phyloP scores from a whole-genome alignment of 116 monocot species.

The Posidonia oceanica region DNA sequence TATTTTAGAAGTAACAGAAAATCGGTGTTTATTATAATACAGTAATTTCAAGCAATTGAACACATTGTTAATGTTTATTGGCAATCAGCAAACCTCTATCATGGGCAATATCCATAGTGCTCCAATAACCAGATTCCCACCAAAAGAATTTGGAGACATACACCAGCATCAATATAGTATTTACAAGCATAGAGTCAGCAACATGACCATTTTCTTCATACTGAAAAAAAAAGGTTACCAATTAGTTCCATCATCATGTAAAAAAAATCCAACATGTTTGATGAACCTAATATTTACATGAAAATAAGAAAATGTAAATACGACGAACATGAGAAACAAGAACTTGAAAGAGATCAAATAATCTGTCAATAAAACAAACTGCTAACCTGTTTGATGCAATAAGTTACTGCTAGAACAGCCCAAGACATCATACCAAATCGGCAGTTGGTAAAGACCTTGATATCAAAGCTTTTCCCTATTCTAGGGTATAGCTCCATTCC shows the following conservation, averaged over 20 bases:
- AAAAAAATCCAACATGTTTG: too few relatives aligned
- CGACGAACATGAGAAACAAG: too few relatives aligned
- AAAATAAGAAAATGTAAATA: too few relatives aligned
- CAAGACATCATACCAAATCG: constrained; percentile 99
- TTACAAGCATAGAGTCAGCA: constrained; percentile 92
- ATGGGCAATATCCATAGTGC: constrained; percentile 99
- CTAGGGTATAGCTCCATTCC: constrained; percentile 99
- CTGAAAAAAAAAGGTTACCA: constrained; percentile 22
- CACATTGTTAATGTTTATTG: neutral
- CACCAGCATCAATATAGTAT: constrained; percentile 73
- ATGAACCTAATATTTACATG: too few relatives aligned
- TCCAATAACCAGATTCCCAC: constrained; percentile 99
- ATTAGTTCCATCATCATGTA: too few relatives aligned
- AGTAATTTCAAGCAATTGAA: neutral
- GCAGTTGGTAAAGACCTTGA: constrained; percentile 97
- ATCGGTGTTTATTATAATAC: too few relatives aligned
- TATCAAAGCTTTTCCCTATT: constrained; percentile 90
- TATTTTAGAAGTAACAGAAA: too few relatives aligned
- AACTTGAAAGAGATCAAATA: neutral
- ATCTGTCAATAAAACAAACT: neutral
- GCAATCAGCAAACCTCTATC: constrained; percentile 59
- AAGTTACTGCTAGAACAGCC: constrained; percentile 94
- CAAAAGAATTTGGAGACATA: constrained; percentile 96
- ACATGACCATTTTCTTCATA: constrained; percentile 76
- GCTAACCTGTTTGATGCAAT: constrained; percentile 96